Base-by-base conservation (phyloP, 169 alveolate species). In the Eimeria brunetti region DNA sequence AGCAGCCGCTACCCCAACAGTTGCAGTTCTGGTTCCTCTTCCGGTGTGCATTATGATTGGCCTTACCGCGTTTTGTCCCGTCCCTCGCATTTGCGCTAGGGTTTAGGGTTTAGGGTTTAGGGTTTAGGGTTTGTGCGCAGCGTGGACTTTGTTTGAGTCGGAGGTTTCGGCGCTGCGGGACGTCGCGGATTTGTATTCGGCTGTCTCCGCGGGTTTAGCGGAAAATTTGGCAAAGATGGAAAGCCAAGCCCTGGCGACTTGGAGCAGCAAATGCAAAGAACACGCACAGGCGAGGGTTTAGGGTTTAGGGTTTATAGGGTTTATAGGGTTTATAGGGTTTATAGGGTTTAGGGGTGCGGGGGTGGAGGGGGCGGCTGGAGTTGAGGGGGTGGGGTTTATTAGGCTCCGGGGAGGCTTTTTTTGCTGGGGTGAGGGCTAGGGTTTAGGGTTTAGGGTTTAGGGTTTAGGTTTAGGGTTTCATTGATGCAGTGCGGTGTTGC, bases 281-380 rank as follows among this genome's bases (percentile, higher is more conserved):
- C 20, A 64, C 1, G 7, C 88, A 46, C 49, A 44, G 64, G 88
- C 24, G 38, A 73, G 2, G 36, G n/a, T 33, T 5, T 9, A 69
- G 46, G 80, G 80, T n/a, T 73, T 73, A 73, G 83, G 83, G 83
- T 73, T 73, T 73, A 36, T 8, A 16, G 75, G n/a, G n/a, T n/a
- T n/a, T n/a, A n/a, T n/a, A n/a, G n/a, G n/a, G n/a, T n/a, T n/a
- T n/a, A n/a, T n/a, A n/a, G n/a, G n/a, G n/a, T n/a, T n/a, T 16
- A 7, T 64, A 6, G 75, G 75, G 75, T 6, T 64, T 16, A 64
- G 75, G 75, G 7, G 5, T 64, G 5, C 7, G 75, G n/a, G 56
- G 56, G 56, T 49, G 56, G 11, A 11, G 56, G 64, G 58, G 12
- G 58, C 58, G 12, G 7, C 16, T 11, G 5, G 64, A 24, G 64